Base-by-base conservation (phyloP, 768 basidiomycete species). In the Lentinula lateritia region DNA sequence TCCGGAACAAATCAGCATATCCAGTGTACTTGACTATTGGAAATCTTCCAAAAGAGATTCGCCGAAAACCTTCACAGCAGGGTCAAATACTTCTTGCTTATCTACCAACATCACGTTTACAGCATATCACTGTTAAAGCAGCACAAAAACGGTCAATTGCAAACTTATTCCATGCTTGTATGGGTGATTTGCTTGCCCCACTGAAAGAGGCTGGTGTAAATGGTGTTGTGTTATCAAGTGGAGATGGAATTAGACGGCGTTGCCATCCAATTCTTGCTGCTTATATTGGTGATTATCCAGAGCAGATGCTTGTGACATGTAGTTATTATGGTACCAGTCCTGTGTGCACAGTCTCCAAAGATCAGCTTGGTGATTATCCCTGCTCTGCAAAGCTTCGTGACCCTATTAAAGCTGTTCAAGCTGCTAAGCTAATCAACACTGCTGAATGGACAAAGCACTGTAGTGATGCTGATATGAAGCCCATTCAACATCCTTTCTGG, bases 1-100 rank as follows among this genome's bases (percentile, higher is more conserved):
- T 74, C 53, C 35, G 64, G 0, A 68, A 75, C 60, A 71, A 74
- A 62, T 45, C 58, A 48, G 68, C 70, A 12, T 74, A 69, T 62
- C 74, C 75, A 2, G 68, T 76, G 1, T 76, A 76, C 58, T 43
- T 75, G 0, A 69, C 73, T 3, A 67, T 75, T 52, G 28, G 28
- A 28, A 28, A 28, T 28, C 28, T 28, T 28, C 28, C 28, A 28
- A 28, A 28, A 28, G 28, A 28, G 28, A 28, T 28, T 3, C 3
- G 28, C 28, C 28, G 28, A 48, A 48, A 48, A 5, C 61, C 61
- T 32, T 62, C 61, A 5, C 61, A 52, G 15, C 70, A 65, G 8
- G 74, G 68, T 0, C 62, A 62, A 2, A 61, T 75, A 2, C 67
- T 76, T 0, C 28, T 77, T 0, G 75, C 63, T 1, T 75, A 75